Evolutionary conservation across 75 land plant species (phyloP).

Genomic region (Cunninghamia lanceolata): DNA sequence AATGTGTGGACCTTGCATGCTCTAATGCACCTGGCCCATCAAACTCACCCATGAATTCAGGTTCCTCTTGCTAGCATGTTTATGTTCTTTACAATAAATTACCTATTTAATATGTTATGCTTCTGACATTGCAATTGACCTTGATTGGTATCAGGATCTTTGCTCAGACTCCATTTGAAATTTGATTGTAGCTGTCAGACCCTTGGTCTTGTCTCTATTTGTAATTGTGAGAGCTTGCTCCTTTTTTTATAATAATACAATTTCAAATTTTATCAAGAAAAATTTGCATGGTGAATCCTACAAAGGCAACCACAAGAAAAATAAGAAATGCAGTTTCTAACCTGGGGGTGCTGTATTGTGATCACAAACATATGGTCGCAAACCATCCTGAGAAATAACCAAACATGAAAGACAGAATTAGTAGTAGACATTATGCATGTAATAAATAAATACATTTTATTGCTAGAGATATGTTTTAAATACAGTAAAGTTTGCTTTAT

Average conservation of each 20-base stretch:
- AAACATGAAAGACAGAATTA: not conserved
- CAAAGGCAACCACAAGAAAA: not conserved
- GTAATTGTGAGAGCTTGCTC: not conserved
- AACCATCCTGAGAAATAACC: not conserved
- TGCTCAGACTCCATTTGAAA: not conserved
- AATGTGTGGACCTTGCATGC: too few relatives aligned
- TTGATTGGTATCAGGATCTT: too few relatives aligned
- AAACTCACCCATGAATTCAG: too few relatives aligned
- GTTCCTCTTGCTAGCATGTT: too few relatives aligned
- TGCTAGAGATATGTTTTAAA: not conserved
- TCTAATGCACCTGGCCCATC: too few relatives aligned
- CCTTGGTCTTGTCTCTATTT: not conserved
- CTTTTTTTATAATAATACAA: not conserved
- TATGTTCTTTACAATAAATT: too few relatives aligned
- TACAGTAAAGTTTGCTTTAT: not conserved
- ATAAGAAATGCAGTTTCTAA: too few relatives aligned
- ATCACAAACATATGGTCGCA: not conserved
- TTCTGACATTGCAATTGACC: too few relatives aligned
- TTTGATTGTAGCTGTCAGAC: not conserved
- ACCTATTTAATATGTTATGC: too few relatives aligned
- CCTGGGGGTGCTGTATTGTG: not conserved
- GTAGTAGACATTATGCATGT: not conserved
- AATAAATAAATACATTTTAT: too few relatives aligned
- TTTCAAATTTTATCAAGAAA: too few relatives aligned
- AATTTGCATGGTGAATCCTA: not conserved